phyloP scores from a whole-genome alignment of 1,284 basidiomycete genomes.

The Thelephora terrestris region DNA sequence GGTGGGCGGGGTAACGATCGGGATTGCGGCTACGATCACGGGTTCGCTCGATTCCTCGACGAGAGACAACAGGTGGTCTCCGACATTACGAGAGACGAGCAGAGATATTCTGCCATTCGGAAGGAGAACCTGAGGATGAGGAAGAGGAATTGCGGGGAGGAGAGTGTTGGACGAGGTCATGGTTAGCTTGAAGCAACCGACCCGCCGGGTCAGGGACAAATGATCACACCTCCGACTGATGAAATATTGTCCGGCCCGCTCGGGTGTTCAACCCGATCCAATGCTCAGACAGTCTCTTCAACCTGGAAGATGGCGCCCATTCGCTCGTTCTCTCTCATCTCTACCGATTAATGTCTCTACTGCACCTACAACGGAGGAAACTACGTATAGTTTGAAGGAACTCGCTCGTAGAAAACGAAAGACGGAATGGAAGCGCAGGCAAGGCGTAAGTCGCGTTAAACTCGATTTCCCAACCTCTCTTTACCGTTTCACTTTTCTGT shows the following conservation, averaged over 20 bases:
- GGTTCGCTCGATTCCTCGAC: slow-evolving; percentile 53
- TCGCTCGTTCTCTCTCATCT: too few relatives aligned
- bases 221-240: too few relatives aligned
- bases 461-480: neutral
- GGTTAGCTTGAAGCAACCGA: too few relatives aligned
- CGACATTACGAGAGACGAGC: slow-evolving; percentile 44
- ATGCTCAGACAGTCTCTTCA: too few relatives aligned
- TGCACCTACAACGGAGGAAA: too few relatives aligned
- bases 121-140: slow-evolving; percentile 55
- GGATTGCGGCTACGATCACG: slow-evolving; percentile 56
- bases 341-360: too few relatives aligned
- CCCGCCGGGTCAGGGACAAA: too few relatives aligned
- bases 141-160: slow-evolving; percentile 51
- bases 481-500: slow-evolving; percentile 6
- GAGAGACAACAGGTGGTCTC: slow-evolving; percentile 47
- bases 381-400: neutral
- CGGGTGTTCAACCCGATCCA: too few relatives aligned
- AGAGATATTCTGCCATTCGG: slow-evolving; percentile 56
- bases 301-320: too few relatives aligned
- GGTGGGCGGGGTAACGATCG: slow-evolving; percentile 27
- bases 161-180: slow-evolving; percentile 16
- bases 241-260: too few relatives aligned
- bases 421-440: slow-evolving; percentile 70
- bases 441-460: slow-evolving; percentile 38
- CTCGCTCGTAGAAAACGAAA: slow-evolving; percentile 28